Evolutionary conservation across 805 yeast species (phyloP), one percentile per base, ranked within the genome.

Genomic region (Wilhelminamyces savonicus): DNA sequence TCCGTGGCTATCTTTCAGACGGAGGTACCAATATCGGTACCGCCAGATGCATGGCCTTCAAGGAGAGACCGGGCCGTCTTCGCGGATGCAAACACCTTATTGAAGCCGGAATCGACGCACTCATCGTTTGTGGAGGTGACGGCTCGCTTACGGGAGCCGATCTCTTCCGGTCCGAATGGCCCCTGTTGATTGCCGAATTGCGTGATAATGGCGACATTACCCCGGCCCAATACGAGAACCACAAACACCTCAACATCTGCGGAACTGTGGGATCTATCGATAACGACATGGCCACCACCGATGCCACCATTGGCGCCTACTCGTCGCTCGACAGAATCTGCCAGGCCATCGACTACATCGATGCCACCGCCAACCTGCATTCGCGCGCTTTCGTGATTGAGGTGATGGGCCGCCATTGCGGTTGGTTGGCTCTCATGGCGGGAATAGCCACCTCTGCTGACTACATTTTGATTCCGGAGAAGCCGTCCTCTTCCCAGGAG

Each of bases 401-500:
- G 57, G 98, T 92, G 23, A 92, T 92, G 98, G 98, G 98, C 39
- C 78, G 98, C 53, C 97, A 92, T 58, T 92, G 98, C 69, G 98
- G 98, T 40, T 92, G 98, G 98, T 73, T 92, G 46, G 97, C 94
- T 2, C 66, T 92, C 44, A 88, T 87, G 92, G 94, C 98, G 4
- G 98, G 97, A 51, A 80, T 90, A 38, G 87, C 97, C 25, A 85
- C 97, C 17, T 83, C 92, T 48, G 97, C 98, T 3, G 98, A 92
- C 62, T 87, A 77, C 55, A 82, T 87, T 35, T 80, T 92, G 48
- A 82, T 92, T 41, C 98, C 98, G 20, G 98, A 92, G 63, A 78
- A 80, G 59, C 97, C 98, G 4, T 84, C 95, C 6, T 62, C 68
- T 31, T 66, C 79, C 13, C 68, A 68, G 20, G 68, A 70, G 20